A percentile compares a stretch with the other conserved stretches of the same genome.
phyloP scores from a whole-genome alignment of 2,329 filamentous ascomycete genomes.

The Domatiomyces catenatus region DNA sequence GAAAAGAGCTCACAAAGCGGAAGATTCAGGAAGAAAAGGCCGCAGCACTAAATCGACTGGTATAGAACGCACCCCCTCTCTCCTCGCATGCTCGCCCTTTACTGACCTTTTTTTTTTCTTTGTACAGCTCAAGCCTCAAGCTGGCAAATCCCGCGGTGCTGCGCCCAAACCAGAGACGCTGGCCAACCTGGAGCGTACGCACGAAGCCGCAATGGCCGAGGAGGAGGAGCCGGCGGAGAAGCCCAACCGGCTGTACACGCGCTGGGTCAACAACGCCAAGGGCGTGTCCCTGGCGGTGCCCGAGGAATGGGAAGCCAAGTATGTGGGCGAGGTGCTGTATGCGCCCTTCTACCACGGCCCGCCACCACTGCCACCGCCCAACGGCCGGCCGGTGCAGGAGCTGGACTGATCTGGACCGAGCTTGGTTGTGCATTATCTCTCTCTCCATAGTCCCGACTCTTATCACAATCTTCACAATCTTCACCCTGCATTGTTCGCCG shows the following conservation, averaged over 20 bases:
- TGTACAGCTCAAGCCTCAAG: constrained; percentile 44
- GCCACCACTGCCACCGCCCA: constrained; percentile 6
- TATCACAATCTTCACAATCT: background rate
- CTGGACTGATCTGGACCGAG: constrained; percentile 11
- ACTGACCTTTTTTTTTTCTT: constrained; percentile 1
- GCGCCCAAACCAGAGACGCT: constrained; percentile 31
- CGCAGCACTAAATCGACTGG: constrained; percentile 16
- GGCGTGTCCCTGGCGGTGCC: constrained; percentile 31
- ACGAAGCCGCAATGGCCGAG: constrained; percentile 25
- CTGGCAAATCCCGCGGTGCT: constrained; percentile 41
- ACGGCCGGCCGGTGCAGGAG: constrained; percentile 13
- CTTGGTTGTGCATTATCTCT: background rate
- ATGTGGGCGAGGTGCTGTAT: constrained; percentile 19
- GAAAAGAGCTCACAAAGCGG: constrained; percentile 62
- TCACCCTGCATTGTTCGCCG: background rate
- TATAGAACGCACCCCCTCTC: constrained; percentile 1
- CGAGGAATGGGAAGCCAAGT: constrained; percentile 33
- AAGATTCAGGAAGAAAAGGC: constrained; percentile 67
- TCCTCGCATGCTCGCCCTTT: background rate
- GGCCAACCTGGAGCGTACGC: constrained; percentile 20
- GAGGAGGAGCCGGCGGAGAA: constrained; percentile 25
- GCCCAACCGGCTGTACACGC: constrained; percentile 29
- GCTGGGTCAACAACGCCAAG: constrained; percentile 30
- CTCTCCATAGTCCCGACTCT: background rate
- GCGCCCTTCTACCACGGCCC: constrained; percentile 21